These are phyloP conservation scores for Ophiostoma novo-ulmi DNA, from an alignment of 2,329 filamentous ascomycete genomes.

Conservation along the genomic window DNA sequence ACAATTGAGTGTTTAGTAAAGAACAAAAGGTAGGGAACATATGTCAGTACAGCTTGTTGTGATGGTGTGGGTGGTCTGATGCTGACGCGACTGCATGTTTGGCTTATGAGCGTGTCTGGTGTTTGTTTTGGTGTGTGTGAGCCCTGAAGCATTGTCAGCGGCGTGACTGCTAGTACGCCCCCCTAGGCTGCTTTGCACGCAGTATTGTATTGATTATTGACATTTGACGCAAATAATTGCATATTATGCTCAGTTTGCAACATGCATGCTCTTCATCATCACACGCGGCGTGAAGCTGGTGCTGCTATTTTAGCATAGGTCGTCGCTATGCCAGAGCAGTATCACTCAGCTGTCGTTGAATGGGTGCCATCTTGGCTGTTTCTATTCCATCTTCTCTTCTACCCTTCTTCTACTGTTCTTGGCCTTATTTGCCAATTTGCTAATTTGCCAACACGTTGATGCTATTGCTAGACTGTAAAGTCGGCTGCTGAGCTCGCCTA, in stretches of 20 bases:
- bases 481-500: background rate
- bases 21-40: background rate
- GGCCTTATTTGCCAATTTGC: too few species aligned
- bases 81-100: background rate
- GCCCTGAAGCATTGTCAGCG: background rate
- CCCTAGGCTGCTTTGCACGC: too few species aligned
- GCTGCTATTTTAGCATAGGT: background rate
- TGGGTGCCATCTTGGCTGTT: background rate
- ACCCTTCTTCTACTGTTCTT: too few species aligned
- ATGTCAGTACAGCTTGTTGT: too few species aligned
- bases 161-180: background rate
- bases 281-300: background rate
- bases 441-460: too few species aligned
- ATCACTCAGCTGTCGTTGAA: too few species aligned
- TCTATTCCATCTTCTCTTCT: too few species aligned
- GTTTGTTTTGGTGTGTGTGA: background rate
- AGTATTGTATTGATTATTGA: background rate
- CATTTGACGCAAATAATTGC: background rate
- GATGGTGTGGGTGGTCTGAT: background rate
- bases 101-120: background rate
- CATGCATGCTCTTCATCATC: background rate
- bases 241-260: too few species aligned
- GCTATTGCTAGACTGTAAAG: background rate
- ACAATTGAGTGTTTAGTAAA: constrained; percentile 25
- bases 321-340: background rate